Percentiles rank a stretch among this genome's conserved stretches.
Evolutionary conservation across 164 flowering plant species (phyloP).

Genomic region (Magnolia changhungtana): DNA sequence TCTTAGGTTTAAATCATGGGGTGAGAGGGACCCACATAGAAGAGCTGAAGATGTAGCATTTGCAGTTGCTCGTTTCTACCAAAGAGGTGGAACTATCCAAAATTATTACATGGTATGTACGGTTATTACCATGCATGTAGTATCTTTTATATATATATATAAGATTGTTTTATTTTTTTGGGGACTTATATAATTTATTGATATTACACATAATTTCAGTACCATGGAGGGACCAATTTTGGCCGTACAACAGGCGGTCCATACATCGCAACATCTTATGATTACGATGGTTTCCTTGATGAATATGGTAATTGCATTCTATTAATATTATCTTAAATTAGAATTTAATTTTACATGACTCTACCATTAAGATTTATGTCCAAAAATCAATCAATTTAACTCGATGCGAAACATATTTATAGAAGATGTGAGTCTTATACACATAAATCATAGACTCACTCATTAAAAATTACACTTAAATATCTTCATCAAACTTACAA

Average conservation of each 20-base stretch:
- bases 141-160: too few species aligned
- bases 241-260: slow-evolving; percentile 14
- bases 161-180: not conserved
- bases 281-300: slow-evolving; percentile 13
- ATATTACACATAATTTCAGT: slow-evolving; percentile 1
- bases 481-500: not conserved
- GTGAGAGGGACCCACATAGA: slow-evolving; percentile 31
- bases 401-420: too few species aligned
- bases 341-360: too few species aligned
- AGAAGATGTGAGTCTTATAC: too few species aligned
- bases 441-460: too few species aligned
- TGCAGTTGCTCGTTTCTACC: slow-evolving; percentile 38
- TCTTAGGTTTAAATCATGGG: slow-evolving; percentile 39
- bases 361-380: too few species aligned
- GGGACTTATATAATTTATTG: not conserved
- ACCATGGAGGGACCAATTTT: slow-evolving; percentile 16
- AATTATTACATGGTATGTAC: slow-evolving; percentile 43
- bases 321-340: not conserved
- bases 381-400: too few species aligned
- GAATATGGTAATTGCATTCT: slow-evolving; percentile 1
- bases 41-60: slow-evolving; percentile 41
- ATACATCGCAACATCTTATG: slow-evolving; percentile 9
- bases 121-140: too few species aligned
- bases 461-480: too few species aligned
- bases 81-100: slow-evolving; percentile 32